A percentile compares a stretch with the other conserved stretches of the same genome.
phyloP scores from a whole-genome alignment of 2,329 filamentous ascomycete genomes.

The Colletotrichum nymphaeae region DNA sequence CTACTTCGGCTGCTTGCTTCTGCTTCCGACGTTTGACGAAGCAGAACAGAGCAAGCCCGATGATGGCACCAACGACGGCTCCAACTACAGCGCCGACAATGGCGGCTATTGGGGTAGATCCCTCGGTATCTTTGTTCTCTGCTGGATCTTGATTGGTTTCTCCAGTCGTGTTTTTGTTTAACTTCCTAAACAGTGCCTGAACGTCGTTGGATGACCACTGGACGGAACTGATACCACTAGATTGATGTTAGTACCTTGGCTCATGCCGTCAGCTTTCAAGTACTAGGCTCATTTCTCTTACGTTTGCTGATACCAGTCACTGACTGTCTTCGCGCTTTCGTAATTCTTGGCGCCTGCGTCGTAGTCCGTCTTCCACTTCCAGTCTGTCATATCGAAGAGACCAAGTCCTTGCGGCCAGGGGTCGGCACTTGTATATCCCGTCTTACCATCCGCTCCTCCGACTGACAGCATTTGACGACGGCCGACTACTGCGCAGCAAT shows the following conservation, averaged over 20 bases:
- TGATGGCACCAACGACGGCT: neutral
- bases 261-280: neutral
- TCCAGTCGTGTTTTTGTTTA: neutral
- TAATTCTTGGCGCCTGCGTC: constrained; percentile 24
- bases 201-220: constrained; percentile 25
- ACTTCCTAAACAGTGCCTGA: constrained; percentile 4
- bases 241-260: neutral
- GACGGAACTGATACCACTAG: constrained; percentile 4
- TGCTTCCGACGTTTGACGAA: neutral
- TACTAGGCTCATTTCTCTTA: neutral
- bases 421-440: constrained; percentile 11
- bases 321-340: neutral
- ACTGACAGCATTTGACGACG: constrained; percentile 34
- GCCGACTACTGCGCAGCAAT: constrained; percentile 26
- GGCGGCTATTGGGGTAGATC: neutral
- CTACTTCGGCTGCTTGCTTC: neutral
- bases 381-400: constrained; percentile 30
- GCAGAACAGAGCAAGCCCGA: constrained; percentile 2
- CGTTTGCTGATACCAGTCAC: constrained; percentile 27
- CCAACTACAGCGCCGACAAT: constrained; percentile 21
- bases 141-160: neutral
- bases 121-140: neutral
- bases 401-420: constrained; percentile 28
- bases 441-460: constrained; percentile 9
- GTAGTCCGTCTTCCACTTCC: constrained; percentile 27